phyloP scores from a whole-genome alignment of 225 moss, liverwort and hornwort species.

The Physcomitrellopsis africana region DNA sequence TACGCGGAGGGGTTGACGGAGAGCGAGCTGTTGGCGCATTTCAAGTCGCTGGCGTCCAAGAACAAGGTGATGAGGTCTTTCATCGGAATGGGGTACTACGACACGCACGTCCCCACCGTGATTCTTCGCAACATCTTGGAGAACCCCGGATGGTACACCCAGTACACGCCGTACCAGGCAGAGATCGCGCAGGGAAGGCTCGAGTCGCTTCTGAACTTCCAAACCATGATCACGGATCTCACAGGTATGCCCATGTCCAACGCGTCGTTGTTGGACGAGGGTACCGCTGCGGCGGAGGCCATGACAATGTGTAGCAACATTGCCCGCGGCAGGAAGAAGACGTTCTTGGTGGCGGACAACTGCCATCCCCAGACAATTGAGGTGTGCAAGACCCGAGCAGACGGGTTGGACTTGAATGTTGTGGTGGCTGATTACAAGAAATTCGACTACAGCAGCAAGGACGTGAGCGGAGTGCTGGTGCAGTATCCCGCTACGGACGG shows the following conservation, averaged over 20 bases:
- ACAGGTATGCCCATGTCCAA: constrained; percentile 98
- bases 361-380: constrained; percentile 96
- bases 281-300: constrained; percentile 94
- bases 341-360: constrained; percentile 87
- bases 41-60: constrained; percentile 70
- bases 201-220: constrained; percentile 93
- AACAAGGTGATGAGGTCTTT: constrained; percentile 80
- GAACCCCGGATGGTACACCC: constrained; percentile 99
- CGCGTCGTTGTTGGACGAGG: constrained; percentile 89
- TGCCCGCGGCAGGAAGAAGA: constrained; percentile 82
- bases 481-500: constrained; percentile 97
- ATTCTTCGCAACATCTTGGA: constrained; percentile 96
- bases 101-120: constrained; percentile 80
- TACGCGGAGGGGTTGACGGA: constrained; percentile 86
- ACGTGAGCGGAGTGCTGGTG: constrained; percentile 90
- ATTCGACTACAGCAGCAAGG: constrained; percentile 86
- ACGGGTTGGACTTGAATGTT: constrained; percentile 80
- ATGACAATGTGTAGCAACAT: constrained; percentile 95
- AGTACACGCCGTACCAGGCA: constrained; percentile 99
- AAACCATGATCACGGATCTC: constrained; percentile 88
- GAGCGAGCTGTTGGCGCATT: constrained; percentile 83
- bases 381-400: constrained; percentile 87
- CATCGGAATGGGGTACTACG: constrained; percentile 96
- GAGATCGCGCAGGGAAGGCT: constrained; percentile 96
- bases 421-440: constrained; percentile 62